Base-by-base conservation (phyloP, 108 stramenopile genomes). In the Thalassiosira profunda region DNA sequence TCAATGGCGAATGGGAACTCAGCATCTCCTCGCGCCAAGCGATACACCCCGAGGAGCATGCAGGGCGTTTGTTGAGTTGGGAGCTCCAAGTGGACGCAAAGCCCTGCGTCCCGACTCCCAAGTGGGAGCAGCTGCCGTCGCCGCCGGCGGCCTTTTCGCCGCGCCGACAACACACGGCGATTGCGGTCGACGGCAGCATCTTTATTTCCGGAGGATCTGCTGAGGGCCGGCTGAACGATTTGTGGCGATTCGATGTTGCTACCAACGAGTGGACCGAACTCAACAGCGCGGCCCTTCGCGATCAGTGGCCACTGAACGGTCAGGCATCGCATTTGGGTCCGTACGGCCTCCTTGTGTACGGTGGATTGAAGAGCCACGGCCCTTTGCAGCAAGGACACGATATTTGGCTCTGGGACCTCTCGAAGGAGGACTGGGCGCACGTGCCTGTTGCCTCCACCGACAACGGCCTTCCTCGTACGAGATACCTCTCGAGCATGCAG, bases 211-310 rank as follows among this genome's bases (percentile, higher is more conserved):
- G 76, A 23, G 76, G 76, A 14, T 42, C 55, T 17, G 43, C 69
- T 9, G 33, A 71, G 21, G 35, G 63, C 14, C 38, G 42, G 1
- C 47, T 63, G 14, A 47, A 56, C 29, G 76, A 77, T 33, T 12
- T 65, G 34, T 77, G 76, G 76, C 76, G 76, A 41, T 72, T 71
- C 20, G 76, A 77, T 42, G 45, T 36, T 29, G 55, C 64, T 11
- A 35, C 68, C 7, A 62, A 43, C 0, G 38, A 42, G 12, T 71
- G 61, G 69, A 71, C 61, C 12, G 35, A 58, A 10, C 37, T 77
- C 17, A 77, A 58, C 36, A 17, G 23, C n/a, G 28, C 37, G 24
- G 10, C 63, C 24, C 21, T 40, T 10, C 15, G 23, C 9, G 23
- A 48, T 0, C 7, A 29, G 20, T 49, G 35, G 47, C 15, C 73